These are phyloP conservation scores for Sporisorium exsertum DNA, from an alignment of 1,284 basidiomycete species.

Conservation along the genomic window DNA sequence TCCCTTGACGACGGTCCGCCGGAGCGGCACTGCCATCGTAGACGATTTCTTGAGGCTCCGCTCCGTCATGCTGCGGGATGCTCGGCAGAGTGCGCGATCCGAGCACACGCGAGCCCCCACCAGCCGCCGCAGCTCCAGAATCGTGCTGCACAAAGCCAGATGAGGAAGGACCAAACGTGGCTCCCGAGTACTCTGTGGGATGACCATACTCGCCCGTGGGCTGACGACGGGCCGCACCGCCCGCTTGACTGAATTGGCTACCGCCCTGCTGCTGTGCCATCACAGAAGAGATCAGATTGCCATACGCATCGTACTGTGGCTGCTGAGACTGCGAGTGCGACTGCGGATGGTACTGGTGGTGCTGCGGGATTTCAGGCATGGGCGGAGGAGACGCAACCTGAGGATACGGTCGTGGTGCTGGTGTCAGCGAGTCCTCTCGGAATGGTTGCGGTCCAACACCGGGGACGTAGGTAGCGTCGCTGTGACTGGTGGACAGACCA, in stretches of 20 bases:
- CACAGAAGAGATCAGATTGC: conserved; percentile 21
- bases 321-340: conserved; percentile 14
- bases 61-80: conserved; percentile 29
- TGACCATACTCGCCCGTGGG: conserved; percentile 49
- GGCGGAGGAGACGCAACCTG: conserved; percentile 37
- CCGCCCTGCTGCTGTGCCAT: conserved; percentile 9
- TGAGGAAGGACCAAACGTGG: conserved; percentile 42
- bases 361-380: conserved; percentile 20
- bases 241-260: conserved; percentile 26
- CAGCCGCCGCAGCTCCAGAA: conserved; percentile 1
- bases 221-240: conserved; percentile 30
- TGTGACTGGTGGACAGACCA: conserved; percentile 21
- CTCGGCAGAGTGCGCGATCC: conserved; percentile 32
- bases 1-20: conserved; percentile 30
- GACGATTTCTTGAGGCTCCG: conserved; percentile 30
- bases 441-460: conserved; percentile 59
- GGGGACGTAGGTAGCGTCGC: conserved; percentile 45
- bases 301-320: conserved; percentile 39
- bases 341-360: conserved; percentile 16
- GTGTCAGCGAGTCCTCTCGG: conserved; percentile 41
- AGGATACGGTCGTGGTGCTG: conserved; percentile 38
- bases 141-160: conserved; percentile 15
- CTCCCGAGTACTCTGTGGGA: conserved; percentile 46
- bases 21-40: conserved; percentile 18
- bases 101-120: conserved; percentile 15